Evolutionary conservation across 768 basidiomycete species (phyloP).

Genomic region (Pseudohyphozyma bogoriensis): DNA sequence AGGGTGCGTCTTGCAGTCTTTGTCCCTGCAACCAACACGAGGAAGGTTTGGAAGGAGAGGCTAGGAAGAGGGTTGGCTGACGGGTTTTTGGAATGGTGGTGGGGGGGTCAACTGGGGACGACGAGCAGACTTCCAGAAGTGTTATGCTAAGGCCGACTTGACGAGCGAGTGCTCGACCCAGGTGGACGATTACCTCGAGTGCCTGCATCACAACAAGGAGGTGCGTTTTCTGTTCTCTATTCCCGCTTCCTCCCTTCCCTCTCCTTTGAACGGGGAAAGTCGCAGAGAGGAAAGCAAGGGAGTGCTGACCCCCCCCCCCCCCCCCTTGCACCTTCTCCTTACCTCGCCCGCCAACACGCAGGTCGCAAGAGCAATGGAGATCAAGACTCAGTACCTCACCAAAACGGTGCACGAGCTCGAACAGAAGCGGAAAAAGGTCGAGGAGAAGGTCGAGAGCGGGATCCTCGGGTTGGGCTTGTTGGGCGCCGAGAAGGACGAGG

Average conservation of each 20-base stretch:
- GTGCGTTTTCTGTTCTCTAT: slow-evolving; percentile 41
- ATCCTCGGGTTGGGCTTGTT: slow-evolving; percentile 69
- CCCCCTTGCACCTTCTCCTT: not conserved
- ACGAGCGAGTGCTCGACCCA: slow-evolving; percentile 62
- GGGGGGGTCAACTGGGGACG: not conserved
- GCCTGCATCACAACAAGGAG: slow-evolving; percentile 80
- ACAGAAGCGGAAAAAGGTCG: slow-evolving; percentile 61
- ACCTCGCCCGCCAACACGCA: slow-evolving; percentile 15
- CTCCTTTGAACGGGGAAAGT: not conserved
- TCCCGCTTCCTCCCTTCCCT: not conserved
- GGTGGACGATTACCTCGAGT: slow-evolving; percentile 81
- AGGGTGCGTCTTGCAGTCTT: slow-evolving; percentile 52
- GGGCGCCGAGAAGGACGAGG: not conserved
- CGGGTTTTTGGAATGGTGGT: too few species aligned
- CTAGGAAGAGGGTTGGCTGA: too few species aligned
- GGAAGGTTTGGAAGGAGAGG: not conserved
- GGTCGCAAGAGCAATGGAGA: slow-evolving; percentile 41
- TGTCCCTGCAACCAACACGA: not conserved
- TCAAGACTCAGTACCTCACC: slow-evolving; percentile 41
- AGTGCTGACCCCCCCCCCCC: not conserved
- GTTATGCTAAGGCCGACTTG: slow-evolving; percentile 68
- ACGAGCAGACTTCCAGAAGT: slow-evolving; percentile 43
- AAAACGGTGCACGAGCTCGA: slow-evolving; percentile 56
- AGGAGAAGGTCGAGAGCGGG: slow-evolving; percentile 61
- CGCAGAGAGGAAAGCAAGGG: too few species aligned